A percentile compares a stretch with the other conserved stretches of the same genome.
Evolutionary conservation across 192 early-diverging fungal genomes (phyloP).

Genomic region (Coemansia sp.): DNA sequence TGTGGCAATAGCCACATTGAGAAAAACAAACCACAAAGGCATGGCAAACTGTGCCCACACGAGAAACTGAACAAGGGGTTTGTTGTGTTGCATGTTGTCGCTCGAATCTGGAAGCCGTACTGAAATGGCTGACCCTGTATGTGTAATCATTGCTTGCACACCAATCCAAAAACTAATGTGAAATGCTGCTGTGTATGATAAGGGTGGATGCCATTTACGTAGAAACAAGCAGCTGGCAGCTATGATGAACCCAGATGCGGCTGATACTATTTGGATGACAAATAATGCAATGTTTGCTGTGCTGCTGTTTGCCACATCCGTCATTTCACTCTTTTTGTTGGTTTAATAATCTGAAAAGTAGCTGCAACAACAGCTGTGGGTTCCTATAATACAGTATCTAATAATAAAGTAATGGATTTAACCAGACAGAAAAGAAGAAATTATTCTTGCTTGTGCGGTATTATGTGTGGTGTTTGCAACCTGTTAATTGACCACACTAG

Average conservation of each 20-base stretch:
- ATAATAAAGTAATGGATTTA: background rate
- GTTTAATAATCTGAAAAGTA: background rate
- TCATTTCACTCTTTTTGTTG: constrained; percentile 17
- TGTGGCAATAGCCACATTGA: constrained; percentile 45
- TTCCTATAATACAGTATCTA: constrained; percentile 15
- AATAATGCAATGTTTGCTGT: constrained; percentile 40
- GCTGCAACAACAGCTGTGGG: background rate
- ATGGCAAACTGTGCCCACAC: constrained; percentile 53
- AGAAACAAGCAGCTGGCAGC: constrained; percentile 41
- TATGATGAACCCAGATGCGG: constrained; percentile 41
- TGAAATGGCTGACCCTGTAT: constrained; percentile 42
- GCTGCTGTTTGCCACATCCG: constrained; percentile 27
- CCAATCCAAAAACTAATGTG: constrained; percentile 53
- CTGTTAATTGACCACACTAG: constrained; percentile 9
- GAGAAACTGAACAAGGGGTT: constrained; percentile 41
- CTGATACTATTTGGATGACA: constrained; percentile 44
- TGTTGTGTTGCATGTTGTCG: constrained; percentile 31
- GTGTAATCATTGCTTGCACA: constrained; percentile 46
- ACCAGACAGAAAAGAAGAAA: constrained; percentile 6
- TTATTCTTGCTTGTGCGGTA: background rate
- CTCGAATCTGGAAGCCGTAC: constrained; percentile 37
- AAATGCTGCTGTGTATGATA: constrained; percentile 48
- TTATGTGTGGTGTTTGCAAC: constrained; percentile 6
- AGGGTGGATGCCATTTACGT: constrained; percentile 44
- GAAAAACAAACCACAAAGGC: constrained; percentile 53